A percentile compares a stretch with the other conserved stretches of the same genome.
Evolutionary conservation across 192 early-diverging fungal species (phyloP).

Genomic region (Gamsiella multidivaricata): DNA sequence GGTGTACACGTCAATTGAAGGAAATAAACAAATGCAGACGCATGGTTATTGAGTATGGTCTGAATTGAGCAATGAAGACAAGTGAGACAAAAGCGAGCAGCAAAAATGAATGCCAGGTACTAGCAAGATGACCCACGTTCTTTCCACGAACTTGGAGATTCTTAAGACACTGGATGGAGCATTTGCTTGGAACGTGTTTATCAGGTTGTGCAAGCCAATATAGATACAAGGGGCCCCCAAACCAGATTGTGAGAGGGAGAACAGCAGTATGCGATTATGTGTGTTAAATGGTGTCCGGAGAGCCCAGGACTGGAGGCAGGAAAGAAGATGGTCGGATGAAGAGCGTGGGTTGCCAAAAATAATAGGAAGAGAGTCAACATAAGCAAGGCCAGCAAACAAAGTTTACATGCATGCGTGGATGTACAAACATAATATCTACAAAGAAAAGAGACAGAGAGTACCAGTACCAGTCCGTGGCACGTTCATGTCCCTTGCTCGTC

Average conservation of each 20-base stretch:
- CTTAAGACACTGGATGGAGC: too few relatives aligned
- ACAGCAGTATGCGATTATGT: not conserved
- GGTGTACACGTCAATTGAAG: not conserved
- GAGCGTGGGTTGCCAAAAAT: not conserved
- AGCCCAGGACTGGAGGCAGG: not conserved
- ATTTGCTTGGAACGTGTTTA: too few relatives aligned
- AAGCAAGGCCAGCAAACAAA: too few relatives aligned
- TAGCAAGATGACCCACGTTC: not conserved
- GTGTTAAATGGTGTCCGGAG: not conserved
- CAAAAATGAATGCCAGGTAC: not conserved
- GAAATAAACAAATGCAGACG: too few relatives aligned
- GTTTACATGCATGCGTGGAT: too few relatives aligned
- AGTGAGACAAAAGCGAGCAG: not conserved
- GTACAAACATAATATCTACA: too few relatives aligned
- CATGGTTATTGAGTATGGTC: too few relatives aligned
- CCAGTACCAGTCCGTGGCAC: too few relatives aligned
- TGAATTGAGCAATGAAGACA: not conserved
- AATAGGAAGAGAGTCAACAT: not conserved
- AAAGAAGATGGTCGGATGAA: not conserved
- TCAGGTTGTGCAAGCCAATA: too few relatives aligned
- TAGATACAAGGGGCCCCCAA: not conserved
- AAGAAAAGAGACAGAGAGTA: too few relatives aligned
- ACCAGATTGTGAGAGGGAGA: slow-evolving; percentile 1
- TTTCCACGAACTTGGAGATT: too few relatives aligned
- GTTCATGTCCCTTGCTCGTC: too few relatives aligned